Percentiles rank a stretch among this genome's conserved stretches.
phyloP scores from a whole-genome alignment of 192 early-diverging fungal species.

The Helicostylum pulchrum region DNA sequence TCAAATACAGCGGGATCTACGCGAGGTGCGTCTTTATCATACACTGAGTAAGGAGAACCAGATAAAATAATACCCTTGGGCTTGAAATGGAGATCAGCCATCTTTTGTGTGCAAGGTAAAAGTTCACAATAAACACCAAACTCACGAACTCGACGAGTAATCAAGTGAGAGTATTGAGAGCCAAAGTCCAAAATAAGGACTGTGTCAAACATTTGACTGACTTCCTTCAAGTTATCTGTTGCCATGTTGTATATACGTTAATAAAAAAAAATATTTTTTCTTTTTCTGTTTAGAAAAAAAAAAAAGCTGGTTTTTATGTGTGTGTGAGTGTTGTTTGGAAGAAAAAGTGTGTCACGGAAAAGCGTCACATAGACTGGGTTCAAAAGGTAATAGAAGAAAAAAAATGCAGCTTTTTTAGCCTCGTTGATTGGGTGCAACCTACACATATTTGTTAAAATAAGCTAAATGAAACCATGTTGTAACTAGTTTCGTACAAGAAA shows the following conservation, averaged over 20 bases:
- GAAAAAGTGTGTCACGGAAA: no score
- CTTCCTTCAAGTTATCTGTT: slow-evolving; percentile 61
- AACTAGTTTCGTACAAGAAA: no score
- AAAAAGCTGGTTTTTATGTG: no score
- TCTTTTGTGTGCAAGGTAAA: slow-evolving; percentile 93
- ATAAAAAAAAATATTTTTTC: no score
- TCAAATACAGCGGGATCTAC: slow-evolving; percentile 91
- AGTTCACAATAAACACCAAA: slow-evolving; percentile 99
- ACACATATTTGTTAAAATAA: no score
- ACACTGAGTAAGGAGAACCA: slow-evolving; percentile 95
- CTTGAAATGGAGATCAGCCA: slow-evolving; percentile 91
- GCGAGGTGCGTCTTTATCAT: slow-evolving; percentile 90
- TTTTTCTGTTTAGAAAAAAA: no score
- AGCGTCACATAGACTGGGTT: no score
- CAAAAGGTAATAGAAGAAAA: no score
- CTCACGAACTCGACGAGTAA: slow-evolving; percentile 93
- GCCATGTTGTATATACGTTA: slow-evolving; percentile 5
- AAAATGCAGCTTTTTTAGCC: no score
- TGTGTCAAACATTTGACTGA: slow-evolving; percentile 80
- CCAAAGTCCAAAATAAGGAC: slow-evolving; percentile 99
- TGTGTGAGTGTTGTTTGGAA: no score
- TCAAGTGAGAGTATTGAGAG: slow-evolving; percentile 97
- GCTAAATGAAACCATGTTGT: no score
- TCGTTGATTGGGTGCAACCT: no score
- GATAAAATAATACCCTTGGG: slow-evolving; percentile 97